A percentile compares a stretch with the other conserved stretches of the same genome.
These are phyloP conservation scores for Zarea fungicola DNA, from an alignment of 2,329 filamentous ascomycete genomes.

Conservation along the genomic window DNA sequence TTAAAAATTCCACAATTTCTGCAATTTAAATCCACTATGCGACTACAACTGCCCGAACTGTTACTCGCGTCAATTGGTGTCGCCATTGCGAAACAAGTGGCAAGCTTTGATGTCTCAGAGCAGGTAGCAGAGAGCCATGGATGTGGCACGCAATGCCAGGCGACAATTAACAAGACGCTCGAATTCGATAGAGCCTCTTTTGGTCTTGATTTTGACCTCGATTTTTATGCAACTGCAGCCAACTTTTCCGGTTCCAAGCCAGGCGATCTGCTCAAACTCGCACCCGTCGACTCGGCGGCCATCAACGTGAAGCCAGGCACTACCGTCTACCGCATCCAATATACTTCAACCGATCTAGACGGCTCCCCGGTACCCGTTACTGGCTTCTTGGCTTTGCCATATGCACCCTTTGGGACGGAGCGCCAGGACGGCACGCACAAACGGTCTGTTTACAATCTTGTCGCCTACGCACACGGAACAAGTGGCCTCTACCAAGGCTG, in stretches of 20 bases:
- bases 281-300: slow-evolving; percentile 11
- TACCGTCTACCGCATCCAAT: slow-evolving; percentile 17
- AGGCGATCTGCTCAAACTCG: slow-evolving; percentile 17
- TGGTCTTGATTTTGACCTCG: slow-evolving; percentile 14
- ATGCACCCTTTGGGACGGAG: not conserved
- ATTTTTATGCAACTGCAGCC: slow-evolving; percentile 14
- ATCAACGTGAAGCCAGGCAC: slow-evolving; percentile 14
- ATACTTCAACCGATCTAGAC: slow-evolving; percentile 15
- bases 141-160: not conserved
- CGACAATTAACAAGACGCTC: no score
- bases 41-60: no score
- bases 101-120: not conserved
- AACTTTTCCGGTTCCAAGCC: slow-evolving; percentile 15
- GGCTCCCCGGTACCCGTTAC: slow-evolving; percentile 15
- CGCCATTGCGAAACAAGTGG: not conserved
- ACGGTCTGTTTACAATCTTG: not conserved
- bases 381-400: slow-evolving; percentile 15
- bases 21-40: not conserved
- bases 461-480: slow-evolving; percentile 16
- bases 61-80: not conserved
- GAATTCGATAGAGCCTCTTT: no score
- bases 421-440: not conserved
- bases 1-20: no score
- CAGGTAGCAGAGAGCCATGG: not conserved
- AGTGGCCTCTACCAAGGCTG: slow-evolving; percentile 14